Evolutionary conservation across 139 green algal species (phyloP), one percentile per base, ranked within the genome.

Genomic region (Coccomyxa sp.): DNA sequence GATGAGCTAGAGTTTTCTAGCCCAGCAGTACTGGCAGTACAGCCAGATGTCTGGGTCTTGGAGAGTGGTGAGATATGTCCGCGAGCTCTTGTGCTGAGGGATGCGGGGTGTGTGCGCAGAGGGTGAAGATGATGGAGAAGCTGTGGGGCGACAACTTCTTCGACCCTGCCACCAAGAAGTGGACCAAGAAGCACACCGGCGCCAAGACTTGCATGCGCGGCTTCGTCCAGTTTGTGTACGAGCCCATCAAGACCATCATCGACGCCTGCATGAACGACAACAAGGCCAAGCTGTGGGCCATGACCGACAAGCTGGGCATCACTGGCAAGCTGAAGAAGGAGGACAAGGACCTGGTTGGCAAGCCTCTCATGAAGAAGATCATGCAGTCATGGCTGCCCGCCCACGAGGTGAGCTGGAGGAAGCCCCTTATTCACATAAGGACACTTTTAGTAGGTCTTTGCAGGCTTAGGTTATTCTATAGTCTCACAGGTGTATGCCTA

Each of bases 91-190:
- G 38, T 51, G 38, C 38, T 51, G 38, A 51, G 38, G 3, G 38
- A 11, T 7, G 38, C 7, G 38, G 38, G 38, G 63, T 71, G 63
- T 25, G 63, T 21, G 91, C 94, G 71, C 94, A 95, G 60, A 83
- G 92, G 83, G 87, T 91, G 45, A 95, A 95, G 89, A 98, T 98
- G 95, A 98, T 98, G 95, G 91, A 96, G 86, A 95, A 95, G 88
- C 93, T 98, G 84, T 98, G 96, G 95, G 95, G 96, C 80, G 94
- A 98, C 90, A 98, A 99, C 93, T 99, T 98, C 91, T 99, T 99
- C 82, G 96, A 99, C 88, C 92, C 95, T 75, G 90, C 91, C 71
- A 98, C 95, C 84, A 98, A 96, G 92, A 99, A 99, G 94, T 99
- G 96, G 96, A 98, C 95, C 83, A 98, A 96, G 89, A 97, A 97